Evolutionary conservation across 2,329 filamentous ascomycete species (phyloP), one percentile per base, ranked within the genome.

Genomic region (Alternaria sp.): DNA sequence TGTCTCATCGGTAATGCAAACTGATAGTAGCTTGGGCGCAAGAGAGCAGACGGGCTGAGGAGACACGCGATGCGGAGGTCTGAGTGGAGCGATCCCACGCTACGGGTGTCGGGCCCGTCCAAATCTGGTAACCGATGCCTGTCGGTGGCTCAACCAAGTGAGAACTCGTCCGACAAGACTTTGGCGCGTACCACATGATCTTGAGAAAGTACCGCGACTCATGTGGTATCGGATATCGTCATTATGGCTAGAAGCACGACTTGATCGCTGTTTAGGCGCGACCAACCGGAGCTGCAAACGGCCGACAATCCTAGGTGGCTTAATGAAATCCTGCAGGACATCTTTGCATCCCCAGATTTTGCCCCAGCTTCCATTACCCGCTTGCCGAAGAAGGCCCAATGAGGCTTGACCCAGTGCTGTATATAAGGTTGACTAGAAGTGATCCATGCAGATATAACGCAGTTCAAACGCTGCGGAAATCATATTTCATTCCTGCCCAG

Each of bases 61-160:
- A 40, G 38, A 38, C 34, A 38, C 12, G 34, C 11, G 34, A 16
- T 38, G 34, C 10, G 38, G 38, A 40, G 38, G 38, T 40, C n/a
- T 18, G 10, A 40, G 38, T 40, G 38, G 52, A 44, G 52, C 22
- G 32, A 25, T 5, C 38, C 16, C 38, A 40, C 38, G 38, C 45
- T 57, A 57, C 36, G 54, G 51, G 8, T 54, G 7, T 44, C 51
- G 51, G 51, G 32, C n/a, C 20, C 38, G 38, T 40, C 40, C 38
- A 45, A 54, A 44, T 14, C 22, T 10, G 51, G 51, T 7, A 54
- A 44, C 40, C 51, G 38, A 54, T 28, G 51, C 51, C 51, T 54
- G 38, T 54, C 51, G 51, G 51, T 40, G n/a, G 38, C 38, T 40
- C 38, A 40, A 40, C 16, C 38, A 20, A 2, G 38, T 18, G 38